Conservation (phyloP, 2,329 filamentous ascomycete genomes). For the Microdochium trichocladiopsis region DNA sequence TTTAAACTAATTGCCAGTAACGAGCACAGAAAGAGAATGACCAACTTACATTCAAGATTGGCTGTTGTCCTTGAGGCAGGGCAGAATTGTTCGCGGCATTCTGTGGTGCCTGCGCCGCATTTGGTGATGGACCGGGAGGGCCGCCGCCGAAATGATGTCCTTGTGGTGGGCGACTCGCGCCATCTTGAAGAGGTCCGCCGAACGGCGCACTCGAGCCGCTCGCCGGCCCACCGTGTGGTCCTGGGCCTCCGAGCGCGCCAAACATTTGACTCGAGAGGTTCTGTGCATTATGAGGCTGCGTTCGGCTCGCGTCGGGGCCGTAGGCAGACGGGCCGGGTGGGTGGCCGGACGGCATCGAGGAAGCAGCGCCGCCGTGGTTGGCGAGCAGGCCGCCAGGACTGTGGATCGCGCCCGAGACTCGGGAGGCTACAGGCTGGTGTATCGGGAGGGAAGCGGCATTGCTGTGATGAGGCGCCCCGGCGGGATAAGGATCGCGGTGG, state of each 20-base stretch:
- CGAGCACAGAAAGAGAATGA: neutral
- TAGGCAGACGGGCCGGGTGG: slow-evolving; percentile 46
- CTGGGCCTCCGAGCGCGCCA: slow-evolving; percentile 19
- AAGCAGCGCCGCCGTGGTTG: slow-evolving; percentile 51
- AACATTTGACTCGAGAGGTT: slow-evolving; percentile 47
- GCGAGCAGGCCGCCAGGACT: slow-evolving; percentile 84
- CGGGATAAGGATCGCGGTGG: slow-evolving; percentile 58
- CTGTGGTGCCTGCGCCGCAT: slow-evolving; percentile 26
- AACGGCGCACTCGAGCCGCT: slow-evolving; percentile 38
- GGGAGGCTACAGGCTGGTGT: slow-evolving; percentile 86
- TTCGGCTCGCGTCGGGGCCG: slow-evolving; percentile 43
- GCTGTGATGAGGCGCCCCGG: slow-evolving; percentile 70
- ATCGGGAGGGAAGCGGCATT: slow-evolving; percentile 83
- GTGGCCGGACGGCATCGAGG: slow-evolving; percentile 31
- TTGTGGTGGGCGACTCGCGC: slow-evolving; percentile 43
- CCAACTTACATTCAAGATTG: slow-evolving; percentile 66
- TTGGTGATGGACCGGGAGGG: slow-evolving; percentile 19
- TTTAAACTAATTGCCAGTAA: too few relatives aligned
- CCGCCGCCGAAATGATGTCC: slow-evolving; percentile 38
- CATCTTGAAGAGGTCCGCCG: slow-evolving; percentile 54
- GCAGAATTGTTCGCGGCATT: slow-evolving; percentile 39
- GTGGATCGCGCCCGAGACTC: slow-evolving; percentile 76
- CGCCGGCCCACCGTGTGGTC: slow-evolving; percentile 32
- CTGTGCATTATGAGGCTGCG: slow-evolving; percentile 43
- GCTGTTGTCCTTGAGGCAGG: slow-evolving; percentile 73